Percentiles rank a stretch among this genome's conserved stretches.
Conservation (phyloP, 1,284 basidiomycete species). For the Rhodotorula glutinis region DNA sequence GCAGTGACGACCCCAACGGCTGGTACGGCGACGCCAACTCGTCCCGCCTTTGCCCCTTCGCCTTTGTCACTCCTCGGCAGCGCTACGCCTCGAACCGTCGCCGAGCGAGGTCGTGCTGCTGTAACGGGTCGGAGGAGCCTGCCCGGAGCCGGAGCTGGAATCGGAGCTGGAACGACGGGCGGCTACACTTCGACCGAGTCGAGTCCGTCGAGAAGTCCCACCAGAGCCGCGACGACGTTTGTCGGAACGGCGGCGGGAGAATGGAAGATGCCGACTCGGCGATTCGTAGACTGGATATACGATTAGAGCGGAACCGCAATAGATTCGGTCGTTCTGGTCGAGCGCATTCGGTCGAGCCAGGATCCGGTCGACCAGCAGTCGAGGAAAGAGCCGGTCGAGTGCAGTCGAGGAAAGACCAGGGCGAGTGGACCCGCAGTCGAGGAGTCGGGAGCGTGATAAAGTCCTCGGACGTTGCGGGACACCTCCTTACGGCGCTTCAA, state of each 20-base stretch:
- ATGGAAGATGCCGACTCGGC: conserved; percentile 23
- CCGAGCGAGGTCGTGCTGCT: background rate
- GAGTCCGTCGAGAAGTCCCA: conserved; percentile 9
- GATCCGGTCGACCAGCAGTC: no score
- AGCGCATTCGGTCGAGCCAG: no score
- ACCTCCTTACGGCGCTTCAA: no score
- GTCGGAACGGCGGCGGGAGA: conserved; percentile 5
- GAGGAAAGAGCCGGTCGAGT: no score
- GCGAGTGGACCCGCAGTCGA: no score
- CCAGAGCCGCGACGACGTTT: background rate
- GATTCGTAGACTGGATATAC: conserved; percentile 20
- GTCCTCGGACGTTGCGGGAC: no score
- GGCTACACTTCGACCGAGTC: conserved; percentile 8
- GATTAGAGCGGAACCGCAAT: no score
- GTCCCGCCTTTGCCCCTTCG: background rate
- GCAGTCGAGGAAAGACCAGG: no score
- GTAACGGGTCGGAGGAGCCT: background rate
- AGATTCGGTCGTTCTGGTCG: no score
- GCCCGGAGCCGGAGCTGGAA: background rate
- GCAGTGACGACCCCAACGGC: background rate
- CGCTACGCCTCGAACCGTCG: background rate
- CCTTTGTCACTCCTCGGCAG: background rate
- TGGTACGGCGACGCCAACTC: background rate
- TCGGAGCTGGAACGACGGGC: no score
- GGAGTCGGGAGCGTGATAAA: no score